These are phyloP conservation scores for Sindora glabra DNA, from an alignment of 306 rosid species.

Conservation along the genomic window DNA sequence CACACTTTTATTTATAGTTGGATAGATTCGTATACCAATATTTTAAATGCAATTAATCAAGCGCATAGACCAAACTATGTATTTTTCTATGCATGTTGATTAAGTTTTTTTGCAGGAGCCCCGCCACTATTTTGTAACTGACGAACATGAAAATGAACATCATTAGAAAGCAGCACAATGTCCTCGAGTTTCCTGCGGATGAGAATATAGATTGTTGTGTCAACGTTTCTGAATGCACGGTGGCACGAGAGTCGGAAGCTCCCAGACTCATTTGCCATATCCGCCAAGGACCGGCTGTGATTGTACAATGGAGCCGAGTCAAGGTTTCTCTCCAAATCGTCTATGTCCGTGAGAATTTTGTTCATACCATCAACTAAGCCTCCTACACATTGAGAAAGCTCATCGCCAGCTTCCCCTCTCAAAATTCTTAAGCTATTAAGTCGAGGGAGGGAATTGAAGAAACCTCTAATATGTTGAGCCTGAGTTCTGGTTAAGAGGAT, in stretches of 20 bases:
- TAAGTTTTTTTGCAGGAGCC: background rate
- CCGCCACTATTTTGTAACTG: background rate
- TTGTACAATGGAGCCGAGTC: background rate
- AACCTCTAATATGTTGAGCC: background rate
- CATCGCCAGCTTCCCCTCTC: background rate
- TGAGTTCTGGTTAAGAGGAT: conserved; percentile 3
- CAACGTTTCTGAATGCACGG: conserved; percentile 7
- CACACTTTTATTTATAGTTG: too few species aligned
- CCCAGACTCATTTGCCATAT: background rate
- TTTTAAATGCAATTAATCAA: background rate
- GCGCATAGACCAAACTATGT: background rate
- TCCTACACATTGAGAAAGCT: background rate
- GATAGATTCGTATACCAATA: too few species aligned
- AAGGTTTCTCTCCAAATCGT: background rate
- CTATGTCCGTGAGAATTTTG: background rate
- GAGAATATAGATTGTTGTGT: conserved; percentile 4
- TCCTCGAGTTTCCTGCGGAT: conserved; percentile 18
- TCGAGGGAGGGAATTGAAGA: background rate
- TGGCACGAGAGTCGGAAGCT: conserved; percentile 1
- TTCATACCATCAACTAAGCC: conserved; percentile 1
- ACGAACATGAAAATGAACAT: background rate
- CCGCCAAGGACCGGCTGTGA: background rate
- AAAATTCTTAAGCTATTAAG: background rate
- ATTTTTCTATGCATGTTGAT: too few species aligned
- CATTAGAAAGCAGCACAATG: background rate